phyloP scores from a whole-genome alignment of 106 monocot species.

The Dendrobium chrysotoxum region DNA sequence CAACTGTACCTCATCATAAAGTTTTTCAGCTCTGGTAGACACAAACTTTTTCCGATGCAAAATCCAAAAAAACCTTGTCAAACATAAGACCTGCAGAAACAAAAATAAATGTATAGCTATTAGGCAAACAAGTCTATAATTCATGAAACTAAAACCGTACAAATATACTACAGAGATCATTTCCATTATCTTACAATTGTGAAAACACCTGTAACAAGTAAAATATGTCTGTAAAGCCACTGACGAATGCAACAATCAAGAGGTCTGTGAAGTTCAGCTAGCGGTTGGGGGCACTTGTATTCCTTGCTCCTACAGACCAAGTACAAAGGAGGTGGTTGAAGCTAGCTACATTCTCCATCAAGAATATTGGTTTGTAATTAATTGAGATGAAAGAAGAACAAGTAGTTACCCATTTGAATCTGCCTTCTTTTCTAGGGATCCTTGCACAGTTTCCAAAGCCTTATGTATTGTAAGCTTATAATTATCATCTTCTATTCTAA shows the following conservation, averaged over 20 bases:
- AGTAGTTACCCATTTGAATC: constrained; percentile 33
- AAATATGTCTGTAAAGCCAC: constrained; percentile 41
- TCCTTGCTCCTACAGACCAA: constrained; percentile 35
- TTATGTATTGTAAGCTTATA: constrained; percentile 35
- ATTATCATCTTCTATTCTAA: constrained; percentile 26
- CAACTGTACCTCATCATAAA: constrained; percentile 58
- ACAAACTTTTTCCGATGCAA: constrained; percentile 18
- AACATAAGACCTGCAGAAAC: constrained; percentile 31
- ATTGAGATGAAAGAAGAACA: neutral
- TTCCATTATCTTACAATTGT: constrained; percentile 29
- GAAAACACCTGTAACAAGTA: constrained; percentile 23
- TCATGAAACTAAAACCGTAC: neutral
- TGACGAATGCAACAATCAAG: constrained; percentile 34
- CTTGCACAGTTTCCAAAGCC: constrained; percentile 36
- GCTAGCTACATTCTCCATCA: neutral
- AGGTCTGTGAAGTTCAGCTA: constrained; percentile 50
- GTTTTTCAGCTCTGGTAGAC: constrained; percentile 49
- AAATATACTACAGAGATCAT: neutral
- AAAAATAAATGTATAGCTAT: neutral
- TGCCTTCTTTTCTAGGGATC: constrained; percentile 45
- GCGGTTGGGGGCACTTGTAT: constrained; percentile 55
- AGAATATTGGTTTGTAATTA: neutral
- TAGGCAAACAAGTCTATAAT: neutral
- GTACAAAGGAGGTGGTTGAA: neutral
- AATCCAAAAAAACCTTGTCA: constrained; percentile 25